phyloP scores from a whole-genome alignment of 306 rosid genomes.

The Dryas drummondii region DNA sequence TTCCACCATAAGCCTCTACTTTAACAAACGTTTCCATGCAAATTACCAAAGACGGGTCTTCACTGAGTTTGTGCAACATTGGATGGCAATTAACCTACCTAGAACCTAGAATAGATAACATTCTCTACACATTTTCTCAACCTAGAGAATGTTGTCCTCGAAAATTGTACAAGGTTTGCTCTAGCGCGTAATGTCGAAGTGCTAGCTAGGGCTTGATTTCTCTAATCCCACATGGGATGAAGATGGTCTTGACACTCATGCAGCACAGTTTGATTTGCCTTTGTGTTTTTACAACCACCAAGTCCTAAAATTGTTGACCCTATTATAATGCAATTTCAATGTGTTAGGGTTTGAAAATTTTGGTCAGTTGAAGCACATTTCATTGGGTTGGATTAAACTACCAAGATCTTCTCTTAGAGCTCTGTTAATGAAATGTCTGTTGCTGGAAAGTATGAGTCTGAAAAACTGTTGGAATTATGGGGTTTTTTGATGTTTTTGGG shows the following conservation, averaged over 20 bases:
- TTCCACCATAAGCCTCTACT: background rate
- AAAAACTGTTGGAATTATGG: conserved; percentile 21
- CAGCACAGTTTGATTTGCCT: conserved; percentile 27
- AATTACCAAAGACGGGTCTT: background rate
- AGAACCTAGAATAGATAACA: background rate
- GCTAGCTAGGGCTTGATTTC: background rate
- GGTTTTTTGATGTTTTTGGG: conserved; percentile 8
- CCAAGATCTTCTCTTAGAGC: background rate
- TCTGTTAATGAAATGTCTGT: conserved; percentile 16
- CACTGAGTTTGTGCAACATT: background rate
- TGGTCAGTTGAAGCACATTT: conserved; percentile 16
- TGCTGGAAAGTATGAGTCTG: conserved; percentile 31
- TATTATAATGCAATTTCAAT: conserved; percentile 24
- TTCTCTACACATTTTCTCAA: background rate
- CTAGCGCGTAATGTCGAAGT: background rate
- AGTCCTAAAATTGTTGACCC: conserved; percentile 16
- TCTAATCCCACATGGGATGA: no score
- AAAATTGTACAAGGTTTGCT: background rate
- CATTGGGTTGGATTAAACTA: conserved; percentile 21
- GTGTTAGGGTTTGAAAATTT: background rate
- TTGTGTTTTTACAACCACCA: no score
- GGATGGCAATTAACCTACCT: conserved; percentile 3
- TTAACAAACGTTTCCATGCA: conserved; percentile 1
- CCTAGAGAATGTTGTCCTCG: background rate
- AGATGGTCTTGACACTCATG: no score